Percentiles rank a stretch among this genome's conserved stretches.
phyloP scores from a whole-genome alignment of 805 yeast genomes.

The Lachancea quebecensis region DNA sequence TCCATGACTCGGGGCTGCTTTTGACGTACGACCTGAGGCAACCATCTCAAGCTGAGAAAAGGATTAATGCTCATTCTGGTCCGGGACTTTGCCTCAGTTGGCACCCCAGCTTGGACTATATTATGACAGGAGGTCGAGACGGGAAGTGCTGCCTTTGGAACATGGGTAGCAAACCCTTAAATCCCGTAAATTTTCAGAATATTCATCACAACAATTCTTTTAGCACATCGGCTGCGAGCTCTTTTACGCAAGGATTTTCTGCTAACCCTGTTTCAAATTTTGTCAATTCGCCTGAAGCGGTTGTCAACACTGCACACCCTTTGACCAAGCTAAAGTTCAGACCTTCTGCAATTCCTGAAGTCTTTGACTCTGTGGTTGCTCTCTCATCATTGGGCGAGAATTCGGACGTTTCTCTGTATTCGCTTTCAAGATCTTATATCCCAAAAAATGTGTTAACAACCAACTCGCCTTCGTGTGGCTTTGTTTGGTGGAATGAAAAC shows the following conservation, averaged over 20 bases:
- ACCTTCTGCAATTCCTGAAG: conserved; percentile 26
- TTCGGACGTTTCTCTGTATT: conserved; percentile 61
- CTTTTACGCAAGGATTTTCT: conserved; percentile 4
- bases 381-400: conserved; percentile 66
- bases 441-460: conserved; percentile 46
- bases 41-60: conserved; percentile 54
- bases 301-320: conserved; percentile 68
- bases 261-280: conserved; percentile 2
- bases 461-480: conserved; percentile 26
- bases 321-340: conserved; percentile 47
- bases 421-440: conserved; percentile 60
- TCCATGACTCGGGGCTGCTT: conserved; percentile 85
- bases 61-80: conserved; percentile 83
- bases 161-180: conserved; percentile 22
- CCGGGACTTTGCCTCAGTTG: conserved; percentile 85
- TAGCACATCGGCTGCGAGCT: not conserved
- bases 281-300: conserved; percentile 52
- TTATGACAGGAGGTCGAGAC: conserved; percentile 91
- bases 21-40: conserved; percentile 80
- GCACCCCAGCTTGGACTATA: conserved; percentile 76
- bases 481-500: conserved; percentile 33
- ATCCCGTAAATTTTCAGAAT: conserved; percentile 3
- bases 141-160: conserved; percentile 38
- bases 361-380: conserved; percentile 62
- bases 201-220: conserved; percentile 3